These are phyloP conservation scores for Globisporangium polare DNA, from an alignment of 352 stramenopile genomes.

Conservation along the genomic window DNA sequence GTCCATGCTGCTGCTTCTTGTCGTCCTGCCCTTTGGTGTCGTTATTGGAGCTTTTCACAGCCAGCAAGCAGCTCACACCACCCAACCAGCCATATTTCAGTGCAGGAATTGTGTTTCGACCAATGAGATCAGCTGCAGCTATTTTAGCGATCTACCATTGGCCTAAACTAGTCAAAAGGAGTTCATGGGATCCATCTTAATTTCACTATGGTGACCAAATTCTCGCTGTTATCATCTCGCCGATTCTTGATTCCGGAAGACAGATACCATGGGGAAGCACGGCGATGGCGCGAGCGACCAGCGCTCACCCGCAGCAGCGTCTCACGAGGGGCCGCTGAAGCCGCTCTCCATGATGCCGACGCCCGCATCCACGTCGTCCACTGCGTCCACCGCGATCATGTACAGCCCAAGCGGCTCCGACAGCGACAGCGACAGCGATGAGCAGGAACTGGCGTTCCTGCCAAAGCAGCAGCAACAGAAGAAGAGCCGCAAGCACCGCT, in stretches of 20 bases:
- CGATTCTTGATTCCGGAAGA: not conserved
- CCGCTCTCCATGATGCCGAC: constrained; percentile 9
- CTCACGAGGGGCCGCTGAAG: not conserved
- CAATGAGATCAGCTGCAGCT: not conserved
- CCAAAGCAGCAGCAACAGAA: not conserved
- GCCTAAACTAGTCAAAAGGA: not conserved
- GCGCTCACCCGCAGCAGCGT: not conserved
- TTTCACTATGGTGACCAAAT: not conserved
- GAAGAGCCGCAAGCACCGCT: not conserved
- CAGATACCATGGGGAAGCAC: not conserved
- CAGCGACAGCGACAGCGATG: constrained; percentile 4
- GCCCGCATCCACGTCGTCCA: constrained; percentile 9
- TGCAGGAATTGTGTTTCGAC: not conserved
- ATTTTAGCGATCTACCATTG: too few species aligned
- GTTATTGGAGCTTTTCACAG: not conserved
- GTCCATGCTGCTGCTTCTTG: constrained; percentile 34
- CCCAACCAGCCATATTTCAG: constrained; percentile 2
- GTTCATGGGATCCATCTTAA: not conserved
- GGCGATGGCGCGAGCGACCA: not conserved
- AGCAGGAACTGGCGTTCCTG: constrained; percentile 8
- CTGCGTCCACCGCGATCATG: constrained; percentile 7
- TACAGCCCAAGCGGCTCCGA: constrained; percentile 8
- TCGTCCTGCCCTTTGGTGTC: not conserved
- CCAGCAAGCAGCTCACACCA: not conserved
- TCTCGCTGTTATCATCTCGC: not conserved